Conservation (phyloP, 164 flowering plant species). For the Tetrastigma voinierianum region DNA sequence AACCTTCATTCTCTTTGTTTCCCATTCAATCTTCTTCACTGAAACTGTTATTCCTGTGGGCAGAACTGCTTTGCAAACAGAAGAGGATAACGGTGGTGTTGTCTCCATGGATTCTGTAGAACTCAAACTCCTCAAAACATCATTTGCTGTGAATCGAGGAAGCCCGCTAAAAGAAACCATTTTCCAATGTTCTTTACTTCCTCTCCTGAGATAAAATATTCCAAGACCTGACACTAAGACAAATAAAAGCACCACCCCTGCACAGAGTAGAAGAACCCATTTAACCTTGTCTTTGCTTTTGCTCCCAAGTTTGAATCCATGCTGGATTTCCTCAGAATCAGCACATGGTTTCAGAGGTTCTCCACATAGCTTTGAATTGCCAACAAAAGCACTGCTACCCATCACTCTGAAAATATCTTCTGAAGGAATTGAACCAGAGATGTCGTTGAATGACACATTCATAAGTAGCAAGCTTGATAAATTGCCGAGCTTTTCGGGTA, state of each 20-base stretch:
- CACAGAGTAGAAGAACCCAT: constrained; percentile 51
- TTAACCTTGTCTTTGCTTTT: constrained; percentile 44
- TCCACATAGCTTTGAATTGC: constrained; percentile 82
- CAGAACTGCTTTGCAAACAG: constrained; percentile 63
- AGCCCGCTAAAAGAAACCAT: constrained; percentile 71
- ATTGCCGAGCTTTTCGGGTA: constrained; percentile 48
- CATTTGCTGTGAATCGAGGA: constrained; percentile 75
- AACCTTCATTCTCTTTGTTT: constrained; percentile 28
- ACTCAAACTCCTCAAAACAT: constrained; percentile 67
- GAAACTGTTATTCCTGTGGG: constrained; percentile 88
- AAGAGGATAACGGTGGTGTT: constrained; percentile 23
- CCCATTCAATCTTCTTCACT: constrained; percentile 74
- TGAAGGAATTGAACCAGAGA: constrained; percentile 73
- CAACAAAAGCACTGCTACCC: constrained; percentile 67
- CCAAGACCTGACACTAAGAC: constrained; percentile 36
- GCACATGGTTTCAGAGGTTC: constrained; percentile 63
- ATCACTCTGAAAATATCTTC: constrained; percentile 41
- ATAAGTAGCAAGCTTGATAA: constrained; percentile 51
- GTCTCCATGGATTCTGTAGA: constrained; percentile 36
- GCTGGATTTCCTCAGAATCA: constrained; percentile 29
- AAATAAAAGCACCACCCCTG: constrained; percentile 39
- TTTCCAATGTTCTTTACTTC: constrained; percentile 58
- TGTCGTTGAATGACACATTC: constrained; percentile 75
- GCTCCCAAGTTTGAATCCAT: constrained; percentile 30
- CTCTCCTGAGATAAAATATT: constrained; percentile 42